Evolutionary conservation across 306 rosid genomes (phyloP), one percentile per base, ranked within the genome.

Genomic region (Glycine latifolia): DNA sequence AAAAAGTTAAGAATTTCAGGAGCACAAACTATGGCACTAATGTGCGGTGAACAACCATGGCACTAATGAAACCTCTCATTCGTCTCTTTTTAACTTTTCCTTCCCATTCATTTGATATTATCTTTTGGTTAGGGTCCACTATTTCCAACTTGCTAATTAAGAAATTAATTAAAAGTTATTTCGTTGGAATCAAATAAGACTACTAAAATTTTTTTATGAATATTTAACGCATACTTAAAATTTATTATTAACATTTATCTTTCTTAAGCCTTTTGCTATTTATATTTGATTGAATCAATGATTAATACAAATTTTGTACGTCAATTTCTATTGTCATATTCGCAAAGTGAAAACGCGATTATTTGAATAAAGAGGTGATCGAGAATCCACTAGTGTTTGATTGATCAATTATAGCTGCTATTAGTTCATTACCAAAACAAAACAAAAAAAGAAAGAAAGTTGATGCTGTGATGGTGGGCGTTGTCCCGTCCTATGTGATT

Each of bases 31-130:
- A 71, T 7, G n/a, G n/a, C n/a, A n/a, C n/a, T n/a, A 7, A 11
- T 16, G 26, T 59, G 37, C 12, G 49, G 43, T 58, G 63, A 79
- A 13, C 35, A 10, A 43, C 6, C n/a, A 47, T 50, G 43, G 9
- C 54, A 17, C 74, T 66, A 63, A 77, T 3, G n/a, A 49, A 58
- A 68, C 50, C 46, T 17, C 46, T 8, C 67, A 33, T 8, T 67
- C 6, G 1, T 8, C 47, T 12, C 47, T 46, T 8, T 17, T 20
- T 41, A 5, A 35, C 41, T 20, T 67, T 78, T 39, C 16, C 8
- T 53, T 26, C 4, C 8, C 5, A 14, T 26, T 3, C 11, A 26
- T 67, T 67, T 20, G 12, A 9, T 43, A 11, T 7, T 31, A 11
- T 67, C 2, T 12, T 31, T 61, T 61, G n/a, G 41, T 31, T 10